Conservation (phyloP, 306 rosid genomes). For the Cucumis cinereus region DNA sequence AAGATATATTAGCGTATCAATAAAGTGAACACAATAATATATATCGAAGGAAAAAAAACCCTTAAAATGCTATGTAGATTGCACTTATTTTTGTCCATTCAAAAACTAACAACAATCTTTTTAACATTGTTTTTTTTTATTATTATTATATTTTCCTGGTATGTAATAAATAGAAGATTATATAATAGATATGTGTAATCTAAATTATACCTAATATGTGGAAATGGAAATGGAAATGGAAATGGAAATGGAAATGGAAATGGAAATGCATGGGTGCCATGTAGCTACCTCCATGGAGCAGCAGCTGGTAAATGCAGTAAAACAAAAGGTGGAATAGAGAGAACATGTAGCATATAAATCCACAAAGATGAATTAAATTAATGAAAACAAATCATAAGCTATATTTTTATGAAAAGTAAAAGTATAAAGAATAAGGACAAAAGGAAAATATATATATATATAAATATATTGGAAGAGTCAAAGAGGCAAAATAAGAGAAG, state of each 20-base stretch:
- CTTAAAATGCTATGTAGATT: no score
- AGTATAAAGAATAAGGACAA: neutral
- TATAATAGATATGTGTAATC: no score
- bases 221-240: neutral
- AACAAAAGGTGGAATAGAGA: neutral
- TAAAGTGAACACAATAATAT: neutral
- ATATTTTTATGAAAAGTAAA: neutral
- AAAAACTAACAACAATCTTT: no score
- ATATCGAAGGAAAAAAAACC: neutral
- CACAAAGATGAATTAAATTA: neutral
- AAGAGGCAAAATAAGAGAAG: neutral
- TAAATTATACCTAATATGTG: no score
- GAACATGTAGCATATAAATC: neutral
- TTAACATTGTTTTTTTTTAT: no score
- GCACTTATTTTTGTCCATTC: no score
- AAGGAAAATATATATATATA: neutral
- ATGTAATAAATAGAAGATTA: no score
- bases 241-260: neutral
- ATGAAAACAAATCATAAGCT: neutral
- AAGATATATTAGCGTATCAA: neutral
- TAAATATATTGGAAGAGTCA: conserved; percentile 1
- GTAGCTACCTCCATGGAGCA: neutral
- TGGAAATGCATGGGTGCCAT: neutral
- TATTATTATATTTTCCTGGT: no score
- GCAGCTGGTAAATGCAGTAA: neutral